Percentiles rank a stretch among this genome's conserved stretches.
phyloP scores from a whole-genome alignment of 2,329 filamentous ascomycete genomes.

The Pseudogymnoascus sp. region DNA sequence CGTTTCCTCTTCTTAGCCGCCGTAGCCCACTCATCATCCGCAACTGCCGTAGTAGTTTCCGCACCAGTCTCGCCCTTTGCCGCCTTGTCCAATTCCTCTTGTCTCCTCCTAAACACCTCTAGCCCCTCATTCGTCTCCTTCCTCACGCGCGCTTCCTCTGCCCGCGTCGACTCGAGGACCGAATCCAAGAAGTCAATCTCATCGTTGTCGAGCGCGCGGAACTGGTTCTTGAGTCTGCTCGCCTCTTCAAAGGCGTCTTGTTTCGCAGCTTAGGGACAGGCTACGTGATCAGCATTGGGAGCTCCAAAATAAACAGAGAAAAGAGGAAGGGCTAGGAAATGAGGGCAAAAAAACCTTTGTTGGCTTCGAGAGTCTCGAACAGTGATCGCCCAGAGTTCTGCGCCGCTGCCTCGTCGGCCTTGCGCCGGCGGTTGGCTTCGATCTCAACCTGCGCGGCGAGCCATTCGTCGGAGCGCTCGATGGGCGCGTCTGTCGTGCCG shows the following conservation, averaged over 20 bases:
- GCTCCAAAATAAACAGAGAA: conserved; percentile 9
- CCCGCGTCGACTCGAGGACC: conserved; percentile 41
- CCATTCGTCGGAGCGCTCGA: conserved; percentile 31
- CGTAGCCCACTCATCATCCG: conserved; percentile 30
- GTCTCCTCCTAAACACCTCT: conserved; percentile 45
- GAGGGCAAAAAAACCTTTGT: conserved; percentile 55
- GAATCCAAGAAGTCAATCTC: conserved; percentile 68
- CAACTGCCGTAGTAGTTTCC: conserved; percentile 12
- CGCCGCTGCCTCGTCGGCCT: conserved; percentile 32
- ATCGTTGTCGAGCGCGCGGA: conserved; percentile 68
- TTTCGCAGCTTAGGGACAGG: conserved; percentile 53
- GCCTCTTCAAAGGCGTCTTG: conserved; percentile 76
- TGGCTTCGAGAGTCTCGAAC: conserved; percentile 70
- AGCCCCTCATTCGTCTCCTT: conserved; percentile 51
- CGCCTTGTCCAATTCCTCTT: conserved; percentile 31
- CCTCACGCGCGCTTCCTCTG: conserved; percentile 46
- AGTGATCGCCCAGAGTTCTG: conserved; percentile 47
- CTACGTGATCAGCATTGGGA: conserved; percentile 9
- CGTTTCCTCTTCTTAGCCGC: conserved; percentile 34
- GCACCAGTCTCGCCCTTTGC: conserved; percentile 16
- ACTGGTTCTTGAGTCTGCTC: conserved; percentile 65
- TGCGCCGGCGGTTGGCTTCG: conserved; percentile 24
- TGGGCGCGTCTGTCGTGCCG: conserved; percentile 38
- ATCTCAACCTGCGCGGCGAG: conserved; percentile 32
- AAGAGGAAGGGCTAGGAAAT: neutral